Evolutionary conservation across 768 basidiomycete genomes (phyloP), one percentile per base, ranked within the genome.

Genomic region (Fomitopsis pulvina): DNA sequence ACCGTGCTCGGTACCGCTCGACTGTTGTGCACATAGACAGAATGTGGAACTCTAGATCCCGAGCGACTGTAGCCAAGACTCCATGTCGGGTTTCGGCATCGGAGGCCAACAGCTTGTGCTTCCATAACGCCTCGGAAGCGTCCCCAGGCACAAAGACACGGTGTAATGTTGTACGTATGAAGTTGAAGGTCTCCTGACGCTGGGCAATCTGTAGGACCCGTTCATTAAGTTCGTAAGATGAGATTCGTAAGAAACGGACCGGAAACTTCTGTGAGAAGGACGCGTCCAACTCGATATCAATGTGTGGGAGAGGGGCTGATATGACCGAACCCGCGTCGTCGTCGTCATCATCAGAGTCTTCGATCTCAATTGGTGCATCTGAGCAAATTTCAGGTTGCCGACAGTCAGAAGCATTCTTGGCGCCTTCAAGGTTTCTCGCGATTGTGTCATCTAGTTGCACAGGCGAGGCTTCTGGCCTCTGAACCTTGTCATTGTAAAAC

Each of bases 11-110:
- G 54, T 87, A 86, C 8, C 82, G 81, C 2, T 65, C 63, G 8
- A 60, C 54, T 0, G 79, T 81, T 38, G 71, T 72, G 14, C 74
- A 76, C 67, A 82, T 71, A 0, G 72, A 68, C 38, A 76, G 69
- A 1, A 67, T 68, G 3, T 51, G 63, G 50, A 75, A 73, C 51
- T 85, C 84, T 7, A 81, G 61, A 27, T 67, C 64, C 45, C 63
- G 69, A 3, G 81, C 76, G 2, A 67, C 65, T 1, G 61, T 52
- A 22, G 67, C 68, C 14, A 84, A 57, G 10, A 76, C 58, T 20
- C 65, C 57, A 43, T 66, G 63, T 57, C 81, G 83, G 41, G 14
- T 20, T 22, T 63, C 55, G 12, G 25, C 16, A 21, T 45, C 52
- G 2, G 56, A 50, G 1, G 60, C 57, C 9, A 51, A 52, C 7